phyloP scores from a whole-genome alignment of 2,329 filamentous ascomycete species.

The Fusarium illudens region DNA sequence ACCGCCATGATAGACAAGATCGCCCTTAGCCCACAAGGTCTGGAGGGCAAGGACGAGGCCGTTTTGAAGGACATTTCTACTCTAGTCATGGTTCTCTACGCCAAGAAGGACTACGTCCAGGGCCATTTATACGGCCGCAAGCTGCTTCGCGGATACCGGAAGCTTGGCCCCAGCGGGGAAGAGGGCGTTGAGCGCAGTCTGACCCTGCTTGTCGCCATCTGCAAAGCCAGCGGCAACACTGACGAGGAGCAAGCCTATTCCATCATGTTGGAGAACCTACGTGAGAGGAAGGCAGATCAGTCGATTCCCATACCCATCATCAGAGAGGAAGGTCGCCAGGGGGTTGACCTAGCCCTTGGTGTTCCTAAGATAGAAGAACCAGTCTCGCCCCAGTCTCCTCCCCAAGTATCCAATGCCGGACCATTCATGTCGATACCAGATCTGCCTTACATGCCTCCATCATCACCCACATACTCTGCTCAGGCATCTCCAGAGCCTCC shows the following conservation, averaged over 20 bases:
- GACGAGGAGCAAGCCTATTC: slow-evolving; percentile 4
- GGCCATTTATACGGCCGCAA: background rate
- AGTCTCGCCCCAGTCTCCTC: background rate
- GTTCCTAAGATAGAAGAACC: background rate
- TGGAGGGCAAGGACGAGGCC: background rate
- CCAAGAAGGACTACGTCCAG: background rate
- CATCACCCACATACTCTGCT: background rate
- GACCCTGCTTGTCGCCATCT: background rate
- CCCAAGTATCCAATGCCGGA: background rate
- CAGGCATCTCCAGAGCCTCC: background rate
- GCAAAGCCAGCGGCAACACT: background rate
- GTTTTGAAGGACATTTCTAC: background rate
- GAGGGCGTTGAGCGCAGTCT: background rate
- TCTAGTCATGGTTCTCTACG: background rate
- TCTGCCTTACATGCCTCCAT: background rate
- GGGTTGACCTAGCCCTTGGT: background rate
- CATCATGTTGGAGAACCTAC: background rate
- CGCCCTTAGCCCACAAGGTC: background rate
- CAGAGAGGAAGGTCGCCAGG: background rate
- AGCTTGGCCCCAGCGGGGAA: background rate
- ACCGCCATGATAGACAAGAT: background rate
- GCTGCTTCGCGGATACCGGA: background rate
- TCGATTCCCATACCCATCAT: background rate
- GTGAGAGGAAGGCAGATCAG: background rate
- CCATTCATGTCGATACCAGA: background rate